A percentile compares a stretch with the other conserved stretches of the same genome.
Conservation (phyloP, 306 rosid genomes). For the Inga leiocalycina region DNA sequence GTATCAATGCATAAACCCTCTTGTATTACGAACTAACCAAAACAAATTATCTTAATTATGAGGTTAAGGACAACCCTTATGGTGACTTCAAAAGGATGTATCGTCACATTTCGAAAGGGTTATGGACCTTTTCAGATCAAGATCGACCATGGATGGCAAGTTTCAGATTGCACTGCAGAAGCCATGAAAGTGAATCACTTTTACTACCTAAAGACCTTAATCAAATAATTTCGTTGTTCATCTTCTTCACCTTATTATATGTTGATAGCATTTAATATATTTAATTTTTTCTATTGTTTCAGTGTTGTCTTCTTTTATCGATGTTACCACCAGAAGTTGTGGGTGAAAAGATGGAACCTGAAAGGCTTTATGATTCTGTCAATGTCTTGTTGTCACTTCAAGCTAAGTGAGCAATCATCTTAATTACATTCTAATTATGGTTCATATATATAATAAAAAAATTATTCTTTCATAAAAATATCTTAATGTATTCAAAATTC, state of each 20-base stretch:
- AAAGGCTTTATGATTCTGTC: conserved; percentile 61
- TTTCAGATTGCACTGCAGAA: conserved; percentile 84
- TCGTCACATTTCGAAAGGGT: conserved; percentile 79
- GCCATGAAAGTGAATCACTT: conserved; percentile 54
- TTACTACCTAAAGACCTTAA: not conserved
- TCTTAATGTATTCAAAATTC: not conserved
- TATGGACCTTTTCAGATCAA: conserved; percentile 81
- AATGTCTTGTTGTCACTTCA: conserved; percentile 67
- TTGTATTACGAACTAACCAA: too few relatives aligned
- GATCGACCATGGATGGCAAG: conserved; percentile 83
- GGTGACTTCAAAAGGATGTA: conserved; percentile 67
- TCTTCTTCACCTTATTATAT: not conserved
- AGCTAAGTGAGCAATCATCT: conserved; percentile 35
- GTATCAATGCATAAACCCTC: too few relatives aligned
- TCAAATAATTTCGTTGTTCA: not conserved
- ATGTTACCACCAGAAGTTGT: conserved; percentile 61
- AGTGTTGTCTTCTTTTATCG: conserved; percentile 71
- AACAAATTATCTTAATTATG: not conserved
- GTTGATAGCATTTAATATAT: not conserved
- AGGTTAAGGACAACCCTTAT: conserved; percentile 62
- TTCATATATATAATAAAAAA: too few relatives aligned
- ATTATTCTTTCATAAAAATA: too few relatives aligned
- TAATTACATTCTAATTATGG: not conserved
- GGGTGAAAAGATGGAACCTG: conserved; percentile 69
- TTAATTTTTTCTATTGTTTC: not conserved